Conservation (phyloP, 176 grass and related monocot genomes). For the Carex cristatella region DNA sequence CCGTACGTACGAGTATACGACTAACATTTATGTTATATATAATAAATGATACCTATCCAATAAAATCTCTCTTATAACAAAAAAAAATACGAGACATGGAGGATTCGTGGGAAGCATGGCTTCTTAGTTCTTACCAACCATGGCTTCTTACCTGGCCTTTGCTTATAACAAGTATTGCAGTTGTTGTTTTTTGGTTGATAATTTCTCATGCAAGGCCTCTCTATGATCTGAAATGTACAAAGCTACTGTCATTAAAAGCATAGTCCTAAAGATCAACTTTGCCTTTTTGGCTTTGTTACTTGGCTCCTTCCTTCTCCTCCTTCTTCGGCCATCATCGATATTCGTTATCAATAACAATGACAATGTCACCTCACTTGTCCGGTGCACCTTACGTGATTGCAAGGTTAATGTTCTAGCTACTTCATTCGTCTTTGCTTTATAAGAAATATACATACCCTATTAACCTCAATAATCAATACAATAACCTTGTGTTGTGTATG, state of each 20-base stretch:
- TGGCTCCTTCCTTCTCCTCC: conserved; percentile 40
- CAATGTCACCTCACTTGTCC: conserved; percentile 37
- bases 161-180: not conserved
- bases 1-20: too few relatives aligned
- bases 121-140: too few relatives aligned
- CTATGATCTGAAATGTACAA: not conserved
- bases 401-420: conserved; percentile 10
- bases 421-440: conserved; percentile 21
- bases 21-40: too few relatives aligned
- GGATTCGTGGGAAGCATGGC: too few relatives aligned
- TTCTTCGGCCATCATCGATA: conserved; percentile 13
- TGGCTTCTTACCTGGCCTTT: not conserved
- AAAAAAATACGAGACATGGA: too few relatives aligned
- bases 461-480: not conserved
- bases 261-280: conserved; percentile 57
- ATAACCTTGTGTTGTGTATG: not conserved
- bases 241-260: conserved; percentile 3
- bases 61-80: too few relatives aligned
- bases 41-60: too few relatives aligned
- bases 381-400: conserved; percentile 43
- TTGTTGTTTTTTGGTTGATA: not conserved
- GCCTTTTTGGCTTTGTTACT: conserved; percentile 70
- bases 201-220: not conserved
- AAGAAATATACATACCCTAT: conserved; percentile 80
- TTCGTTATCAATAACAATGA: conserved; percentile 38